Base-by-base conservation (phyloP, 345 rosid species). In the Nephelium lappaceum region DNA sequence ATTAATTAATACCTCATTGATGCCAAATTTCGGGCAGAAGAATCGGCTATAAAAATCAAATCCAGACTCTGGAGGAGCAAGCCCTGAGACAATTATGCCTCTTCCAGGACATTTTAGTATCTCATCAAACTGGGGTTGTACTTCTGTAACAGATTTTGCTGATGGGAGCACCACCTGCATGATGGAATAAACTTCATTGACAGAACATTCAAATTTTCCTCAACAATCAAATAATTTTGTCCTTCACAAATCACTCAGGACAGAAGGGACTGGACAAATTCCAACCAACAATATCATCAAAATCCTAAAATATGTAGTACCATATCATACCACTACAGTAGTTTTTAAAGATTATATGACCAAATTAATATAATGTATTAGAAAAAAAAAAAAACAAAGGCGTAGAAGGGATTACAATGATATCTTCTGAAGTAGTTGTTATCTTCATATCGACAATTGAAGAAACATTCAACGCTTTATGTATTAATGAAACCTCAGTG, bases 31-130 rank as follows among this genome's bases (percentile, higher is more conserved):
- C 1, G 96, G 98, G 71, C 80, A 81, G 31, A 93, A 95, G 87
- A 24, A 90, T 19, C 99, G 88, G 79, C 96, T 93, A 36, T 75
- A 79, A 72, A 90, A 88, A 79, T 91, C 93, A 72, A 92, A 92
- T 18, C 82, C 87, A 36, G 96, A 89, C n/a, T 83, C 93, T 3
- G 80, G 70, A 16, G 89, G 78, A 62, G 87, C 93, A 49, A 72
- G 84, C 39, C 86, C 91, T 74, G 97, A 81, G 31, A 92, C 92
- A 68, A 93, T 81, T 9, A 91, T 76, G 25, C 95, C 94, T 49
- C 47, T 10, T 71, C 83, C 92, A 12, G 95, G 90, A 31, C 85
- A 91, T 72, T 90, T 85, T 41, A 18, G 0, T 64, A 93, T 87
- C 70, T 84, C 83, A 69, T 88, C 93, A 57, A 85, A 64, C 79